A percentile compares a stretch with the other conserved stretches of the same genome.
phyloP scores from a whole-genome alignment of 805 yeast genomes.

The Nakazawaea molendinolei region DNA sequence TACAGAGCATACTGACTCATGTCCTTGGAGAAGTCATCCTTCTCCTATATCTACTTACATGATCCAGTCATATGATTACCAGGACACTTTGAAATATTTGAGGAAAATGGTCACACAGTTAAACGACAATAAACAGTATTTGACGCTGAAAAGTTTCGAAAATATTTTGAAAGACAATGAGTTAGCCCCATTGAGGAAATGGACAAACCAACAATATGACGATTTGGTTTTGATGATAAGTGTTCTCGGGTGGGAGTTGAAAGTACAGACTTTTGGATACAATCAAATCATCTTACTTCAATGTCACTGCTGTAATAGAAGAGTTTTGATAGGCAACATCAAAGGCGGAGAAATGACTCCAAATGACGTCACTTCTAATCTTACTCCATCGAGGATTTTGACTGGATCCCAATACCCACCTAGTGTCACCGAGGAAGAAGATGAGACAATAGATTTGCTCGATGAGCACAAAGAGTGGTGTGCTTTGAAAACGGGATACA shows the following conservation, averaged over 20 bases:
- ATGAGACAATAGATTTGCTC: conserved; percentile 21
- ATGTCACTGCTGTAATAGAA: conserved; percentile 29
- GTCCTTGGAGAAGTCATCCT: conserved; percentile 18
- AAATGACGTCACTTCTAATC: conserved; percentile 20
- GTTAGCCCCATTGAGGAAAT: conserved; percentile 13
- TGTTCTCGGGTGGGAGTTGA: conserved; percentile 31
- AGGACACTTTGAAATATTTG: conserved; percentile 3
- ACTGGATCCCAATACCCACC: conserved; percentile 7
- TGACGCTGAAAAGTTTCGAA: conserved; percentile 9
- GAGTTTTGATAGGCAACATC: conserved; percentile 22
- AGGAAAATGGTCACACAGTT: not conserved
- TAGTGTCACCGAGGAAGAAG: conserved; percentile 1
- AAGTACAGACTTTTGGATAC: conserved; percentile 20
- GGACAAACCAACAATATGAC: conserved; percentile 10
- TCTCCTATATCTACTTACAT: conserved; percentile 16
- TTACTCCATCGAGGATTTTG: conserved; percentile 19
- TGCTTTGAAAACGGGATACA: conserved; percentile 21
- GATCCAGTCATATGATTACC: conserved; percentile 10
- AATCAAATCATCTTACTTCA: conserved; percentile 21
- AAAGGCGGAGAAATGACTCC: conserved; percentile 9
- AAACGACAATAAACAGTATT: conserved; percentile 11
- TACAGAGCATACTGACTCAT: conserved; percentile 15
- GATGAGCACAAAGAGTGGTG: conserved; percentile 34
- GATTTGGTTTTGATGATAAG: conserved; percentile 16
- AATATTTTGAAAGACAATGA: not conserved